Conservation (phyloP, 148 eudicot genomes). For the Chenopodium formosanum region DNA sequence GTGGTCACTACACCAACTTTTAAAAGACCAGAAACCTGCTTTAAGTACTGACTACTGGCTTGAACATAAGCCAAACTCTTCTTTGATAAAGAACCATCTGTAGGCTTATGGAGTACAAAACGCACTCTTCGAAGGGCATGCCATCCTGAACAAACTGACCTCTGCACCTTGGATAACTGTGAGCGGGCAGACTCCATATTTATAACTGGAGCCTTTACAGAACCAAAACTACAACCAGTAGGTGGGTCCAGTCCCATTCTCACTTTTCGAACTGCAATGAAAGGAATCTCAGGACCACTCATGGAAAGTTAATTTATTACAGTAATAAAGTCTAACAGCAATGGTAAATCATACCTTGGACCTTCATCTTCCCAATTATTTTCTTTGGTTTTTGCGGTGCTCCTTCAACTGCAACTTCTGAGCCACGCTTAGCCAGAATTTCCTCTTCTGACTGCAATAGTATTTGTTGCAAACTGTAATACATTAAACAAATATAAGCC, state of each 20-base stretch:
- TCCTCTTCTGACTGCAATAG: slow-evolving; percentile 86
- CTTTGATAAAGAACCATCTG: slow-evolving; percentile 67
- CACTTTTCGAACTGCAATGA: slow-evolving; percentile 77
- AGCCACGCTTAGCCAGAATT: slow-evolving; percentile 52
- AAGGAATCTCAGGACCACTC: slow-evolving; percentile 9
- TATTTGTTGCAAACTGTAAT: slow-evolving; percentile 65
- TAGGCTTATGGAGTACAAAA: slow-evolving; percentile 57
- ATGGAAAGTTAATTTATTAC: neutral
- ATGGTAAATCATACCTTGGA: slow-evolving; percentile 60
- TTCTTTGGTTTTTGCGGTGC: slow-evolving; percentile 73
- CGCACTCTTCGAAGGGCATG: slow-evolving; percentile 57
- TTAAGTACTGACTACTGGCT: slow-evolving; percentile 78
- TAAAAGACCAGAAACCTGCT: slow-evolving; percentile 81
- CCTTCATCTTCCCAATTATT: slow-evolving; percentile 89
- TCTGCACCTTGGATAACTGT: slow-evolving; percentile 47
- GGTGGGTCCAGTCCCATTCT: slow-evolving; percentile 83
- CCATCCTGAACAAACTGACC: slow-evolving; percentile 67
- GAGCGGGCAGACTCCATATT: slow-evolving; percentile 49
- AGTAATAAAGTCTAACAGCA: neutral
- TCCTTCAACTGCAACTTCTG: slow-evolving; percentile 58
- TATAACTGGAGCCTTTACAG: slow-evolving; percentile 54
- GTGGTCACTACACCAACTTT: slow-evolving; percentile 85
- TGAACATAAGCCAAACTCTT: slow-evolving; percentile 88
- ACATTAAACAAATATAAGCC: slow-evolving; percentile 13
- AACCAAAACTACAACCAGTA: slow-evolving; percentile 70